These are phyloP conservation scores for Parsonsia alboflavescens DNA, from an alignment of 257 asterid species.

Conservation along the genomic window DNA sequence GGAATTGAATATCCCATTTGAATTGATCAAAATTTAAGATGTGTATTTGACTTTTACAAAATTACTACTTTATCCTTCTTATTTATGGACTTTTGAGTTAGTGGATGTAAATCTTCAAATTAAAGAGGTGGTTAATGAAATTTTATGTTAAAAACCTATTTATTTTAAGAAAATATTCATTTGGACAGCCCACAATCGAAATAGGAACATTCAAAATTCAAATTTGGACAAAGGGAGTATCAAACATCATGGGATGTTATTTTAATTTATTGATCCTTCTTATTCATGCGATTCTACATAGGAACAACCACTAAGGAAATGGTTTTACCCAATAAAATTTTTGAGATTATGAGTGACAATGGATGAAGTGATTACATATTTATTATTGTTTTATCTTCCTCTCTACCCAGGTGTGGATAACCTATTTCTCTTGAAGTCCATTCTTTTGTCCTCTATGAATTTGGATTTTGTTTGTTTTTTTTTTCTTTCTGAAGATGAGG, in stretches of 20 bases:
- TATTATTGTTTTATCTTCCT: background rate
- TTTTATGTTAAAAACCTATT: too few relatives aligned
- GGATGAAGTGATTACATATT: background rate
- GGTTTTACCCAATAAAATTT: background rate
- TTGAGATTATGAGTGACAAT: background rate
- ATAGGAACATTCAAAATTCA: too few relatives aligned
- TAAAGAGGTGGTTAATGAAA: too few relatives aligned
- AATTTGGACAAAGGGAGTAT: too few relatives aligned
- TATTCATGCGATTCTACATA: background rate
- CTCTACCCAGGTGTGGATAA: background rate
- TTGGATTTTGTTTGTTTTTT: background rate
- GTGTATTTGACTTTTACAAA: too few relatives aligned
- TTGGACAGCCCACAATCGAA: too few relatives aligned
- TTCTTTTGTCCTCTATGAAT: background rate
- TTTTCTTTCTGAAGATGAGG: background rate
- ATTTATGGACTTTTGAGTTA: too few relatives aligned
- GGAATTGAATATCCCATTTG: too few relatives aligned
- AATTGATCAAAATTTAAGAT: too few relatives aligned
- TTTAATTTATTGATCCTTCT: background rate
- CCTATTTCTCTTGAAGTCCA: background rate
- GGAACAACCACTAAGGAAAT: background rate
- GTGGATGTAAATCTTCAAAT: too few relatives aligned
- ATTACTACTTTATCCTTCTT: too few relatives aligned
- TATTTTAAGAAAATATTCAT: too few relatives aligned
- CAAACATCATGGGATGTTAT: background rate